Evolutionary conservation across 2,329 filamentous ascomycete genomes (phyloP).

Genomic region (Hypoxylon sp.): DNA sequence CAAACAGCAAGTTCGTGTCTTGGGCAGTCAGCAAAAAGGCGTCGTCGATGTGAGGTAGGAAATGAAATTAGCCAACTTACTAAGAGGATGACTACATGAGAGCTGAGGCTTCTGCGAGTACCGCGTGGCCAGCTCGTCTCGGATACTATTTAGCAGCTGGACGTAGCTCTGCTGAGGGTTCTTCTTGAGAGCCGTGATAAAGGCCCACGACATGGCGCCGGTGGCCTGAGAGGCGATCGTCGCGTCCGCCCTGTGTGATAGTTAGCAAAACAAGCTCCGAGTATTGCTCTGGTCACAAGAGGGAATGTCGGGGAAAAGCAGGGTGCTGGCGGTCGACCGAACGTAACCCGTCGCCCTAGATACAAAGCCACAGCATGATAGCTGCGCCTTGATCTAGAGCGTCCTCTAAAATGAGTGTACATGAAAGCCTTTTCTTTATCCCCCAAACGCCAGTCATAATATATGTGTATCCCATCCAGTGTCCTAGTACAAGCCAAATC

Average conservation of each 20-base stretch:
- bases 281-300: neutral
- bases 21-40: constrained; percentile 23
- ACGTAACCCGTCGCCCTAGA: constrained; percentile 58
- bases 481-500: neutral
- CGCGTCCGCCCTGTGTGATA: constrained; percentile 77
- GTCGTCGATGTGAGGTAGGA: constrained; percentile 3
- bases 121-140: constrained; percentile 84
- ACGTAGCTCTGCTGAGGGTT: constrained; percentile 97
- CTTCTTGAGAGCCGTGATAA: constrained; percentile 88
- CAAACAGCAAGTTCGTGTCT: constrained; percentile 73
- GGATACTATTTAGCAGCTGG: constrained; percentile 92
- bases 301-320: neutral
- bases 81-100: constrained; percentile 93
- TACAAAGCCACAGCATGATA: constrained; percentile 49
- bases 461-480: neutral
- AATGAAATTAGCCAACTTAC: constrained; percentile 61
- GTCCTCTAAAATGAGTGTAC: constrained; percentile 40
- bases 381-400: constrained; percentile 54
- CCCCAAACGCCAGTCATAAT: neutral
- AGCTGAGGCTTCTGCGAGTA: constrained; percentile 96
- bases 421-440: constrained; percentile 19
- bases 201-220: constrained; percentile 98
- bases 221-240: constrained; percentile 88
- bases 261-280: constrained; percentile 33
- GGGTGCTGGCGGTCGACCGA: constrained; percentile 40